Conservation (phyloP, 352 stramenopile genomes). For the Globisporangium echinulatum region DNA sequence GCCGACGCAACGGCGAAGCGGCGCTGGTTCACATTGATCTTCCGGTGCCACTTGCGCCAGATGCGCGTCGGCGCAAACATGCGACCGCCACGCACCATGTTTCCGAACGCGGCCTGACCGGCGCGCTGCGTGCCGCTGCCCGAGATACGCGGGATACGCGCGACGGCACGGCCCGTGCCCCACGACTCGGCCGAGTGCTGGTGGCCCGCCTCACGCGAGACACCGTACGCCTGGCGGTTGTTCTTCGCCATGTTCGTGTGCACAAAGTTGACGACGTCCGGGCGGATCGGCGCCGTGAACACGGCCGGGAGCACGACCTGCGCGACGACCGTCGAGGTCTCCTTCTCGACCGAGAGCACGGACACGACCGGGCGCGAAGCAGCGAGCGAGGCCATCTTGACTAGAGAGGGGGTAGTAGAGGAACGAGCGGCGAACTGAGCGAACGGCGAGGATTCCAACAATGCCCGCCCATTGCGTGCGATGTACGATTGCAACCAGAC, state of each 20-base stretch:
- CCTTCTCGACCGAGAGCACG: constrained; percentile 87
- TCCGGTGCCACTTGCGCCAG: constrained; percentile 98
- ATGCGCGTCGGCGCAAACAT: constrained; percentile 99
- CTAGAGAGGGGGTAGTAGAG: not conserved
- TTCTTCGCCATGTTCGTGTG: constrained; percentile 99
- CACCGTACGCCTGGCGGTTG: constrained; percentile 97
- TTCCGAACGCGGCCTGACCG: constrained; percentile 98
- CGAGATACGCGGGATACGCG: constrained; percentile 98
- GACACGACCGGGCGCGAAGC: constrained; percentile 93
- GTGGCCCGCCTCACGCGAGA: constrained; percentile 94
- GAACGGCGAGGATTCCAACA: constrained; percentile 64
- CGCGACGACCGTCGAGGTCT: constrained; percentile 74
- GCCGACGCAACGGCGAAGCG: constrained; percentile 96
- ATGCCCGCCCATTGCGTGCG: constrained; percentile 7
- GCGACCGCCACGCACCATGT: constrained; percentile 97
- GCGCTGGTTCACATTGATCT: constrained; percentile 98
- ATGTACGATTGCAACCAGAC: not conserved
- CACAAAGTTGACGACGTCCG: constrained; percentile 99
- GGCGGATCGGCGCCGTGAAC: constrained; percentile 97
- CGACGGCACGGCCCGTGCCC: constrained; percentile 98
- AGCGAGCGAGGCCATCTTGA: constrained; percentile 77
- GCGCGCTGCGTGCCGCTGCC: constrained; percentile 96
- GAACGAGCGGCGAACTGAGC: constrained; percentile 37
- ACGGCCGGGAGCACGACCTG: constrained; percentile 93
- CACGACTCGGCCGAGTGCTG: constrained; percentile 97